Evolutionary conservation across 2,329 filamentous ascomycete genomes (phyloP), one percentile per base, ranked within the genome.

Genomic region (Cordyceps tenuipes): DNA sequence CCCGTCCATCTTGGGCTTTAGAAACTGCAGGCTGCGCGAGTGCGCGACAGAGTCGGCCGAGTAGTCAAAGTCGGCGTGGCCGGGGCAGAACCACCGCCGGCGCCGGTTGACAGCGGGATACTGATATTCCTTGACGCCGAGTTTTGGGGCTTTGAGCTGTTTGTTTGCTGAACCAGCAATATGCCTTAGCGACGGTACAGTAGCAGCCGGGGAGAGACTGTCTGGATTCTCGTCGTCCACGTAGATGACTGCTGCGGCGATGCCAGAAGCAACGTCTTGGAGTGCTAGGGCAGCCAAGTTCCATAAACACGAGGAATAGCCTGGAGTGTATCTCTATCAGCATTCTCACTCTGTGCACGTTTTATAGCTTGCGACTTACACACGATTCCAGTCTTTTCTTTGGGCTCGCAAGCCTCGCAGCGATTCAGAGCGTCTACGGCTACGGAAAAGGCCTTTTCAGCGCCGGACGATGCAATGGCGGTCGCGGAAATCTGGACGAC

Each of bases 1-100:
- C 0, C 87, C 88, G 1, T 76, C 75, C 8, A 89, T 71, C 13
- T 81, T 73, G n/a, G 78, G 77, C 67, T 89, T 89, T 12, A 91
- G 66, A 64, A 89, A 88, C 0, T 76, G 73, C 4, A 90, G 72
- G 61, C 76, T 84, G 1, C 87, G 79, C 1, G 87, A 87, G 69
- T 91, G 87, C 0, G 84, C 78, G 0, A 89, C 44, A 5, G 54
- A 39, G 54, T 54, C 52, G 3, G 52, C 17, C 39, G 39, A 3
- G 17, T 54, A 54, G 52, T 54, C 39, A 44, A 54, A 54, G 23
- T 54, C 52, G 17, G 1, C 17, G 52, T 54, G 52, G 39, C 52
- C 52, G 39, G 52, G 52, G 23, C 52, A 19, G 3, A 54, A 54
- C 52, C 52, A 54, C 7, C 52, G 39, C 15, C 26, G 23, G 23